phyloP scores from a whole-genome alignment of 495 filamentous ascomycete species.

The Achaetomiella virescens region DNA sequence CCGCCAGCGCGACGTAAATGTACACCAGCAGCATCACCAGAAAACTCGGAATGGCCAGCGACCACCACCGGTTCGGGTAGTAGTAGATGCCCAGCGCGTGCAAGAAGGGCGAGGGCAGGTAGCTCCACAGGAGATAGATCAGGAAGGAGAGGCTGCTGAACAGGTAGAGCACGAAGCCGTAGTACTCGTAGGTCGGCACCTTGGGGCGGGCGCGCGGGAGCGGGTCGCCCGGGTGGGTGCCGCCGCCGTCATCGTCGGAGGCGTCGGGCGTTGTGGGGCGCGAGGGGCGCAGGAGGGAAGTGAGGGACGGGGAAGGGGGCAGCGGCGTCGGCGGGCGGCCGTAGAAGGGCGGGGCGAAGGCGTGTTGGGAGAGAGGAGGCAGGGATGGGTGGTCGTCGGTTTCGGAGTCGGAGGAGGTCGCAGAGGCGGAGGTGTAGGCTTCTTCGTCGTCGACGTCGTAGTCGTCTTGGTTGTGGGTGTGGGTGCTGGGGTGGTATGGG shows the following conservation, averaged over 20 bases:
- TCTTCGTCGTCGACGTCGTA: too few species aligned
- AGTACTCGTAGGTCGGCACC: slow-evolving; percentile 98
- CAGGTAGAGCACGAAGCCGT: slow-evolving; percentile 94
- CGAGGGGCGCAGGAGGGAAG: slow-evolving; percentile 88
- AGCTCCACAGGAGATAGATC: slow-evolving; percentile 91
- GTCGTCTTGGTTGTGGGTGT: too few species aligned
- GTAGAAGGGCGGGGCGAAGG: slow-evolving; percentile 84
- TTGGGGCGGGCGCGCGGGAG: slow-evolving; percentile 85
- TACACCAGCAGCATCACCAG: slow-evolving; percentile 84
- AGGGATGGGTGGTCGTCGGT: neutral
- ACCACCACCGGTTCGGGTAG: slow-evolving; percentile 97
- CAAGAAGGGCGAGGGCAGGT: slow-evolving; percentile 83
- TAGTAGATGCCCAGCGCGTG: slow-evolving; percentile 93
- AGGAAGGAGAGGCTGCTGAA: slow-evolving; percentile 73
- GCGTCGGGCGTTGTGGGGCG: slow-evolving; percentile 86
- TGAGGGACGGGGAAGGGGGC: slow-evolving; percentile 88
- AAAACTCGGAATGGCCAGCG: slow-evolving; percentile 81
- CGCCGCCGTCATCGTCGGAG: slow-evolving; percentile 73
- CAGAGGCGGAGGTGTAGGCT: too few species aligned
- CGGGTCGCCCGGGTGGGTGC: slow-evolving; percentile 49
- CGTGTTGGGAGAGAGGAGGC: slow-evolving; percentile 41
- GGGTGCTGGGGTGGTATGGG: too few species aligned
- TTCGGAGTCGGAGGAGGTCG: neutral
- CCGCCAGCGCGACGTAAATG: slow-evolving; percentile 88
- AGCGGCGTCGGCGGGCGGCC: slow-evolving; percentile 82